Percentiles rank a stretch among this genome's conserved stretches.
Conservation (phyloP, 352 stramenopile genomes). For the Globisporangium mamillatum region DNA sequence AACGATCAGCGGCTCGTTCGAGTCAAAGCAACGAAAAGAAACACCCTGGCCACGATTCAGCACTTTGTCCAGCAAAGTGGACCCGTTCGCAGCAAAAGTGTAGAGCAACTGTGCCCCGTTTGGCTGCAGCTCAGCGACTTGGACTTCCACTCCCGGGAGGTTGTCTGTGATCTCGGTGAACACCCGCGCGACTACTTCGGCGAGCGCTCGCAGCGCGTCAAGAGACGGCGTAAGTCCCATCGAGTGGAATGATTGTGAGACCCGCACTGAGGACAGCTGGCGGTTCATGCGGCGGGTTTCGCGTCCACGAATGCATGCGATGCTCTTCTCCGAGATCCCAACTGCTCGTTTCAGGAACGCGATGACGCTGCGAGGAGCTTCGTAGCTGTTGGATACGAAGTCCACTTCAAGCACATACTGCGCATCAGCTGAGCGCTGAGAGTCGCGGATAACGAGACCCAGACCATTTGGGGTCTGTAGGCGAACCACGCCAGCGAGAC, state of each 20-base stretch:
- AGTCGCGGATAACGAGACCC: constrained; percentile 31
- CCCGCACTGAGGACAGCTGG: constrained; percentile 24
- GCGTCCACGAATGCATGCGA: constrained; percentile 53
- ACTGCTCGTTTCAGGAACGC: constrained; percentile 37
- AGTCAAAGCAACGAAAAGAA: constrained; percentile 56
- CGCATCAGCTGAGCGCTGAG: constrained; percentile 12
- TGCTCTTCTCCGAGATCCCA: constrained; percentile 33
- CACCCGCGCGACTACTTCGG: constrained; percentile 36
- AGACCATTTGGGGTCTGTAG: constrained; percentile 31
- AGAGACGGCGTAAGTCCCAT: constrained; percentile 51
- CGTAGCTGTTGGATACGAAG: constrained; percentile 8
- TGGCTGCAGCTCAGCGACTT: constrained; percentile 54
- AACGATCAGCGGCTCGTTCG: constrained; percentile 37
- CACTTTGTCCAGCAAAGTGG: constrained; percentile 26
- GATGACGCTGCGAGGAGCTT: constrained; percentile 10
- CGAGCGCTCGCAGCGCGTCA: constrained; percentile 46
- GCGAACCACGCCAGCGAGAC: not conserved
- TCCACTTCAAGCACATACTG: constrained; percentile 52
- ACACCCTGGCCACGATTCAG: constrained; percentile 50
- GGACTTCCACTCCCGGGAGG: constrained; percentile 50
- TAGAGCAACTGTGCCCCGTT: constrained; percentile 44
- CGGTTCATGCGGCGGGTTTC: constrained; percentile 32
- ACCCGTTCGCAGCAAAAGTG: constrained; percentile 48
- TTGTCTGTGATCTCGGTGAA: constrained; percentile 47
- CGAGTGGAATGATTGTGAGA: constrained; percentile 27